A percentile compares a stretch with the other conserved stretches of the same genome.
Conservation (phyloP, 2,329 filamentous ascomycete species). For the Clarireedia monteithiana region DNA sequence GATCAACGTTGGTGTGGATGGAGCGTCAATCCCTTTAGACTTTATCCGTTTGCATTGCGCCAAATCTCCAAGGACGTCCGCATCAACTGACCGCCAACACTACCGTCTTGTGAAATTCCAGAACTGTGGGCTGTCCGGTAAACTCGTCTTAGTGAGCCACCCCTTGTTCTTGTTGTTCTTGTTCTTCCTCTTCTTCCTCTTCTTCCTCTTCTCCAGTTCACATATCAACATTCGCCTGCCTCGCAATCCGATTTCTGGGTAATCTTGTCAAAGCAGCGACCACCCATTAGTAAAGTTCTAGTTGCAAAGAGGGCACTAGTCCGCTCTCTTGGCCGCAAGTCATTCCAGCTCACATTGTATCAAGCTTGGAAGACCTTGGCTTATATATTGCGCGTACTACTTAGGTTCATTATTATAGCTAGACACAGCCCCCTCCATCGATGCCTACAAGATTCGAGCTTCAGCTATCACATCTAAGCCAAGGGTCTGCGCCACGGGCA, state of each 20-base stretch:
- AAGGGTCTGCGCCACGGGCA: conserved; percentile 15
- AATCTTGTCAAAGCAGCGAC: neutral
- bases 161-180: neutral
- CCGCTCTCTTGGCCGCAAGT: neutral
- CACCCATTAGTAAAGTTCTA: neutral
- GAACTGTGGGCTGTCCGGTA: neutral
- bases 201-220: neutral
- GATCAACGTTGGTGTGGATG: neutral
- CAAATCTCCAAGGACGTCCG: neutral
- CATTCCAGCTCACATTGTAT: neutral
- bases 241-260: neutral
- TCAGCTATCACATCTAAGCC: neutral
- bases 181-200: neutral
- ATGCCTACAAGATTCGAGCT: neutral
- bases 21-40: neutral
- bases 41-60: neutral
- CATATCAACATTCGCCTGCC: neutral
- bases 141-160: neutral
- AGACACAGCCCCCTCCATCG: neutral
- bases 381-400: neutral
- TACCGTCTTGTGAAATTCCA: neutral
- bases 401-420: neutral
- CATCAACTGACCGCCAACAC: neutral
- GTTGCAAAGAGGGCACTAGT: neutral
- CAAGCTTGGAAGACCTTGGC: neutral